Conservation (phyloP, 2,329 filamentous ascomycete species). For the Tolypocladium ophioglossoides region DNA sequence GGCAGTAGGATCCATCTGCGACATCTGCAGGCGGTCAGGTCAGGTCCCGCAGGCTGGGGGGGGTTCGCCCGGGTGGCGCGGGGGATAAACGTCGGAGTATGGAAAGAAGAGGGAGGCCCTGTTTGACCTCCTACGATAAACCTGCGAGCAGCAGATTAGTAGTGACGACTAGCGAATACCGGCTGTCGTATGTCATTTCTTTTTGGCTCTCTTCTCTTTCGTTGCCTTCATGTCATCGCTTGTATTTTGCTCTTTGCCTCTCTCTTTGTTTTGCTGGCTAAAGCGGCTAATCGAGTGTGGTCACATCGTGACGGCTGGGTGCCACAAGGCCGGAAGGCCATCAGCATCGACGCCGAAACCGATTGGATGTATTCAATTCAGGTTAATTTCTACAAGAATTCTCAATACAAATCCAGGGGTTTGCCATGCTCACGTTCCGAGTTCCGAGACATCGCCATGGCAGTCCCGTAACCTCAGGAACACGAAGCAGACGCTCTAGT, state of each 20-base stretch:
- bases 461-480: no score
- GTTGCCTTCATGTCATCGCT: neutral
- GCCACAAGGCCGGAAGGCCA: neutral
- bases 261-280: neutral
- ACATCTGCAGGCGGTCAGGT: no score
- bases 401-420: no score
- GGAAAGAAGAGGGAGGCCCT: no score
- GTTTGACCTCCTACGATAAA: constrained; percentile 6
- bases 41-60: no score
- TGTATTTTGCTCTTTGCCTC: neutral
- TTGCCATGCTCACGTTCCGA: no score
- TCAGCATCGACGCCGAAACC: neutral
- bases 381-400: no score
- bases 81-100: no score
- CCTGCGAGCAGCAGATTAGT: constrained; percentile 8
- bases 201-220: neutral
- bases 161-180: constrained; percentile 10
- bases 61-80: no score
- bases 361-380: neutral
- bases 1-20: no score
- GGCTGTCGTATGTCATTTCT: constrained; percentile 7
- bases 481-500: no score
- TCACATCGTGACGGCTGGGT: neutral
- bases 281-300: neutral
- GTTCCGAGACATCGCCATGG: no score